phyloP scores from a whole-genome alignment of 2,329 filamentous ascomycete genomes.

The Arthrobotrys entomopaga region DNA sequence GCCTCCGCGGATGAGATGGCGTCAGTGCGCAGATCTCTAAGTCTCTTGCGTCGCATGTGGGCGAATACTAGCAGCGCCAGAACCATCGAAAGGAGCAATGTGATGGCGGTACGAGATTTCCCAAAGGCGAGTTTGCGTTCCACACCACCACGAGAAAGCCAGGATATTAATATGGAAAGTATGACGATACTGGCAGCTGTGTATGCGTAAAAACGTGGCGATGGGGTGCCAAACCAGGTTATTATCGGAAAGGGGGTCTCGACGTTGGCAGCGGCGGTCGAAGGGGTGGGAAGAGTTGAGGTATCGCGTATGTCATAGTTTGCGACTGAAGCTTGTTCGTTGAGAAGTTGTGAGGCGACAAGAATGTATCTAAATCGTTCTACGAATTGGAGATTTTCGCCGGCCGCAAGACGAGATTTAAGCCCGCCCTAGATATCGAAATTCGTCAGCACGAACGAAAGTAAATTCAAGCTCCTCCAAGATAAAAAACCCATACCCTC shows the following conservation, averaged over 20 bases:
- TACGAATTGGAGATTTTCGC: conserved; percentile 84
- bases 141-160: conserved; percentile 61
- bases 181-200: conserved; percentile 58
- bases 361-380: conserved; percentile 94
- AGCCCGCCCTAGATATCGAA: conserved; percentile 69
- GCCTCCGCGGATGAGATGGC: conserved; percentile 74
- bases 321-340: conserved; percentile 70
- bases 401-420: conserved; percentile 76
- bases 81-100: conserved; percentile 65
- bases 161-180: conserved; percentile 57
- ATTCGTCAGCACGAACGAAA: neutral
- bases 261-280: conserved; percentile 1
- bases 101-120: conserved; percentile 68
- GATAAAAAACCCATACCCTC: conserved; percentile 56
- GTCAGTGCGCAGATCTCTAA: conserved; percentile 79
- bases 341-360: conserved; percentile 88
- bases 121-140: conserved; percentile 67
- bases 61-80: conserved; percentile 73
- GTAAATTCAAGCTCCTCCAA: conserved; percentile 61
- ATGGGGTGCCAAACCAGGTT: conserved; percentile 49
- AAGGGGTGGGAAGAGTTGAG: conserved; percentile 34
- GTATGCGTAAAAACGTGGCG: conserved; percentile 49
- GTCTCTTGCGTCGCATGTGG: conserved; percentile 81
- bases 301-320: conserved; percentile 60
- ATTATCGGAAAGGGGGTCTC: conserved; percentile 36